phyloP scores from a whole-genome alignment of 805 yeast genomes.

The Nakazawaea wyomingensis region DNA sequence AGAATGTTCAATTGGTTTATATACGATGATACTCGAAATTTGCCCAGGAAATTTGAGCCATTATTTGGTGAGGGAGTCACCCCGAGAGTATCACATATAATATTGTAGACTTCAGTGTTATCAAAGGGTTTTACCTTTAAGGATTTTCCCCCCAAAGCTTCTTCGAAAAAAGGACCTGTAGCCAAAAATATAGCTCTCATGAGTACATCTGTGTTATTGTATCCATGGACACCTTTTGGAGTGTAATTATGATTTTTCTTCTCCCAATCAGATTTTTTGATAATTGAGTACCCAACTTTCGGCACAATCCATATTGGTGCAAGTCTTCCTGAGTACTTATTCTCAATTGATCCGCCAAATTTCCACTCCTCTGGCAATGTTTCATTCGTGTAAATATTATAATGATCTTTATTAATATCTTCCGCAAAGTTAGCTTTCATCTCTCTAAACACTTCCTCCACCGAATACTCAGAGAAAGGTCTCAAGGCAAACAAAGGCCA shows the following conservation, averaged over 20 bases:
- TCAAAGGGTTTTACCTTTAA: slow-evolving; percentile 54
- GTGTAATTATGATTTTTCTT: slow-evolving; percentile 41
- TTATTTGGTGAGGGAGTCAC: slow-evolving; percentile 54
- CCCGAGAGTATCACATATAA: slow-evolving; percentile 61
- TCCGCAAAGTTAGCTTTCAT: slow-evolving; percentile 28
- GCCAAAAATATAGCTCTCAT: slow-evolving; percentile 84
- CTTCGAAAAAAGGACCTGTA: slow-evolving; percentile 70
- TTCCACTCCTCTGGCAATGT: slow-evolving; percentile 50
- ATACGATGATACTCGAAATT: slow-evolving; percentile 16
- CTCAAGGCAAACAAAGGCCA: slow-evolving; percentile 84
- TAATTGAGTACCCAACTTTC: slow-evolving; percentile 69
- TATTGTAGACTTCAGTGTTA: slow-evolving; percentile 69
- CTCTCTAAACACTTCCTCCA: slow-evolving; percentile 42
- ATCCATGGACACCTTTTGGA: slow-evolving; percentile 85
- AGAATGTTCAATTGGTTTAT: slow-evolving; percentile 26
- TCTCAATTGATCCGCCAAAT: slow-evolving; percentile 40
- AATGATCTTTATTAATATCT: slow-evolving; percentile 28
- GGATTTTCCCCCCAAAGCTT: slow-evolving; percentile 21
- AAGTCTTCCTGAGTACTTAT: slow-evolving; percentile 48
- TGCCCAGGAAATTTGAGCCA: slow-evolving; percentile 34
- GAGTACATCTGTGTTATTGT: slow-evolving; percentile 65
- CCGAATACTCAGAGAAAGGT: slow-evolving; percentile 38
- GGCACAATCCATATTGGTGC: slow-evolving; percentile 89
- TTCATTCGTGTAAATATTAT: slow-evolving; percentile 45
- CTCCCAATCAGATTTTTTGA: slow-evolving; percentile 55